Percentiles rank a stretch among this genome's conserved stretches.
phyloP scores from a whole-genome alignment of 306 rosid species.

The Vigna trinervia region DNA sequence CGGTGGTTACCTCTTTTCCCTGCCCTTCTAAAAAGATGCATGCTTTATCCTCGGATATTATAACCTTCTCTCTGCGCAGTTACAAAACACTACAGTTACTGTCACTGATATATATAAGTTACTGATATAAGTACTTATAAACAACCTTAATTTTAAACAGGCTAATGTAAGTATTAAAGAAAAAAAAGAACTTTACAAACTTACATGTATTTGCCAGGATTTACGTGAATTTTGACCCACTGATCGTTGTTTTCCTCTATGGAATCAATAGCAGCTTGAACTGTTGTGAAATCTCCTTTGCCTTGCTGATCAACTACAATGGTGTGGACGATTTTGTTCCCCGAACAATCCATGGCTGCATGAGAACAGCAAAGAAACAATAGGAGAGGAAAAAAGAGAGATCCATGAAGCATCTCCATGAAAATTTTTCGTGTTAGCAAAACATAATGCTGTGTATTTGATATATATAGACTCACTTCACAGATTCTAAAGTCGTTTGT shows the following conservation, averaged over 20 bases:
- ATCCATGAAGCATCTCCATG: not conserved
- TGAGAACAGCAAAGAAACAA: not conserved
- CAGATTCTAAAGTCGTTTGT: not conserved
- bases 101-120: too few species aligned
- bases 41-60: not conserved
- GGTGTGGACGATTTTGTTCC: not conserved
- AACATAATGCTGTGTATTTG: not conserved
- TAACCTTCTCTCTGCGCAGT: not conserved
- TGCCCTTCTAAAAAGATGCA: conserved; percentile 7
- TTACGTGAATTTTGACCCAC: conserved; percentile 39
- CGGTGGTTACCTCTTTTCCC: not conserved
- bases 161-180: not conserved
- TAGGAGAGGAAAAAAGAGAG: not conserved
- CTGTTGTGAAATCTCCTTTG: not conserved
- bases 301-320: conserved; percentile 10
- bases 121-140: too few species aligned
- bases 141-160: too few species aligned
- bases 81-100: not conserved
- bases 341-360: conserved; percentile 27
- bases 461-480: not conserved
- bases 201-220: conserved; percentile 27
- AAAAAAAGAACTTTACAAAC: not conserved
- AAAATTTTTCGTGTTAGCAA: not conserved
- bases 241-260: not conserved
- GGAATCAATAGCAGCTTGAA: conserved; percentile 35